phyloP scores from a whole-genome alignment of 192 early-diverging fungal species.

The Podila verticillata region DNA sequence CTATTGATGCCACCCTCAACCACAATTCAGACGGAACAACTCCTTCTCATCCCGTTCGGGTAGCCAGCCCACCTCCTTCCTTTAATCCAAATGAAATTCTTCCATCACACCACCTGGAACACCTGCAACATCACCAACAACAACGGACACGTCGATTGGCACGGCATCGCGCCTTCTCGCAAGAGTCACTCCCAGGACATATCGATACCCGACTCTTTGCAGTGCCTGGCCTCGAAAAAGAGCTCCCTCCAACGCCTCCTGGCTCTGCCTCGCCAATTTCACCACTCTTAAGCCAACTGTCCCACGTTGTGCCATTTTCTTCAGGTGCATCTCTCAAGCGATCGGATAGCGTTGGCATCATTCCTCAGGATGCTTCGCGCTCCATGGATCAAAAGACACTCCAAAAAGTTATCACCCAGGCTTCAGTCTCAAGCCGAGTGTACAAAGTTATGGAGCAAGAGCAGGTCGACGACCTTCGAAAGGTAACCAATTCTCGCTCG shows the following conservation, averaged over 20 bases:
- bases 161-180: constrained; percentile 15
- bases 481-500: constrained; percentile 10
- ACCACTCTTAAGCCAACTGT: not conserved
- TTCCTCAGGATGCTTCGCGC: constrained; percentile 37
- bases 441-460: constrained; percentile 37
- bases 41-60: not conserved
- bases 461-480: constrained; percentile 25
- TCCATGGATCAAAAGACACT: constrained; percentile 30
- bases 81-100: not conserved
- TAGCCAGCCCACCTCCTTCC: not conserved
- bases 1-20: constrained; percentile 1
- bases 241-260: constrained; percentile 30
- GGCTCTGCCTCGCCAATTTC: constrained; percentile 5
- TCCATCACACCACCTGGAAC: not conserved
- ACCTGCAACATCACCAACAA: not conserved
- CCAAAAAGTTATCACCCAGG: constrained; percentile 1
- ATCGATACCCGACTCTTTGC: not conserved
- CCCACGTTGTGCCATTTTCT: not conserved
- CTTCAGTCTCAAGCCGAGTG: constrained; percentile 30
- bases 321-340: not conserved
- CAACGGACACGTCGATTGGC: constrained; percentile 7
- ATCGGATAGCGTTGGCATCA: constrained; percentile 6
- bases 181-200: constrained; percentile 27
- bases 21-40: not conserved
- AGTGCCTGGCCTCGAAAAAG: constrained; percentile 8